Evolutionary conservation across 441 rosid genomes (phyloP).

Genomic region (Dalechampia spathulata): DNA sequence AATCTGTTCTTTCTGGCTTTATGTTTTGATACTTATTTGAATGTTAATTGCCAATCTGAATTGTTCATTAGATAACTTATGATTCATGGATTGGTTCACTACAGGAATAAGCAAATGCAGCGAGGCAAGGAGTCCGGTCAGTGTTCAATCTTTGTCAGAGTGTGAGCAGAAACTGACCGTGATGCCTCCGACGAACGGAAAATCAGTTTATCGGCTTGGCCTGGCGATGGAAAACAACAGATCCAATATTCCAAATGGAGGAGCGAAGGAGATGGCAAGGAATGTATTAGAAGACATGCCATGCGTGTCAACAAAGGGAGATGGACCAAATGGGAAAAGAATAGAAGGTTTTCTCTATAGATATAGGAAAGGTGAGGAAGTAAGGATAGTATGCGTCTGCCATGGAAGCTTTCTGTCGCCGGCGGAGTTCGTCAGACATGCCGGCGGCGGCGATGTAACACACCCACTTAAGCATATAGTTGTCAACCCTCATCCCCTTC

Average conservation of each 20-base stretch:
- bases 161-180: constrained; percentile 19
- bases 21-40: too few relatives aligned
- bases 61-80: too few relatives aligned
- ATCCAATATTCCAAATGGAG: neutral
- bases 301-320: constrained; percentile 76
- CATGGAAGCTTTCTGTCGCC: constrained; percentile 80
- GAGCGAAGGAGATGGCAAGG: constrained; percentile 22
- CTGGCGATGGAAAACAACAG: constrained; percentile 3
- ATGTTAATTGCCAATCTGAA: too few relatives aligned
- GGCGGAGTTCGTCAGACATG: constrained; percentile 83
- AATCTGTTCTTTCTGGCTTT: neutral
- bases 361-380: constrained; percentile 76
- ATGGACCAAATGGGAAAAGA: constrained; percentile 59
- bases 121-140: constrained; percentile 43
- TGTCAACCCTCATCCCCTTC: constrained; percentile 49
- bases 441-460: constrained; percentile 67
- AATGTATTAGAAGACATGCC: constrained; percentile 73
- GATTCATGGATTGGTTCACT: constrained; percentile 5
- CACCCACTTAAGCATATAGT: constrained; percentile 83
- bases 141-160: constrained; percentile 29
- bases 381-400: constrained; percentile 87
- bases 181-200: constrained; percentile 1
- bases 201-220: constrained; percentile 10
- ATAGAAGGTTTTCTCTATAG: constrained; percentile 75
- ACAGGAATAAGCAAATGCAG: constrained; percentile 29